Percentiles rank a stretch among this genome's conserved stretches.
These are phyloP conservation scores for Hordeum pubiflorum DNA, from an alignment of 202 grass and related monocot genomes.

Conservation along the genomic window DNA sequence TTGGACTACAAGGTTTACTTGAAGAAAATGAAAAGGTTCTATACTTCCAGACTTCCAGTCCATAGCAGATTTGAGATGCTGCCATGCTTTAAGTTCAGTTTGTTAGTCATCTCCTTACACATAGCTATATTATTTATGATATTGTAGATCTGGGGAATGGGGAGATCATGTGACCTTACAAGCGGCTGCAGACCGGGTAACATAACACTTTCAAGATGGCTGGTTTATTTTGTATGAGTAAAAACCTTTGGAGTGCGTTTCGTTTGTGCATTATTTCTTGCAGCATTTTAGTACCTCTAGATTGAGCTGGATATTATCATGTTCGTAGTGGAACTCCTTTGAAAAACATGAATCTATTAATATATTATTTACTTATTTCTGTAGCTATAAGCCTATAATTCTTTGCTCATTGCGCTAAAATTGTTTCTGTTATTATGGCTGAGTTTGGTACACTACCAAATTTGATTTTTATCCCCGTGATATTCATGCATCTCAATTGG, in stretches of 20 bases:
- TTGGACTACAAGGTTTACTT: slow-evolving; percentile 94
- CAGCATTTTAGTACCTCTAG: slow-evolving; percentile 1
- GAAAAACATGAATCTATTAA: not conserved
- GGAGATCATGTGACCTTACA: slow-evolving; percentile 95
- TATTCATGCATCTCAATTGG: not conserved
- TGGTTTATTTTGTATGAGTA: slow-evolving; percentile 29
- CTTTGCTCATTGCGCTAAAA: slow-evolving; percentile 9
- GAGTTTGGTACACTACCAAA: not conserved
- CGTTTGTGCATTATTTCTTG: slow-evolving; percentile 27
- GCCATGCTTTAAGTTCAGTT: not conserved
- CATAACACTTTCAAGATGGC: slow-evolving; percentile 46
- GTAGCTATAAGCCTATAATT: not conserved
- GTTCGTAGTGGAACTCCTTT: not conserved
- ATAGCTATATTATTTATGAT: slow-evolving; percentile 24
- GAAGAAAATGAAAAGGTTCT: slow-evolving; percentile 96
- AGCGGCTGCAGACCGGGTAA: slow-evolving; percentile 95
- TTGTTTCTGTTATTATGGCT: not conserved
- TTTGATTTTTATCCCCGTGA: not conserved
- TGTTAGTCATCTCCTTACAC: slow-evolving; percentile 1
- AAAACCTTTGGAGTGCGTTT: slow-evolving; percentile 32
- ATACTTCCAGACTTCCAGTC: slow-evolving; percentile 17
- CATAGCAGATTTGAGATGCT: slow-evolving; percentile 8
- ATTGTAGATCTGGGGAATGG: slow-evolving; percentile 91
- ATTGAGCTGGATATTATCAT: not conserved
- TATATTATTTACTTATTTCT: not conserved